Base-by-base conservation (phyloP, 352 stramenopile species). In the Globisporangium apiculatum region DNA sequence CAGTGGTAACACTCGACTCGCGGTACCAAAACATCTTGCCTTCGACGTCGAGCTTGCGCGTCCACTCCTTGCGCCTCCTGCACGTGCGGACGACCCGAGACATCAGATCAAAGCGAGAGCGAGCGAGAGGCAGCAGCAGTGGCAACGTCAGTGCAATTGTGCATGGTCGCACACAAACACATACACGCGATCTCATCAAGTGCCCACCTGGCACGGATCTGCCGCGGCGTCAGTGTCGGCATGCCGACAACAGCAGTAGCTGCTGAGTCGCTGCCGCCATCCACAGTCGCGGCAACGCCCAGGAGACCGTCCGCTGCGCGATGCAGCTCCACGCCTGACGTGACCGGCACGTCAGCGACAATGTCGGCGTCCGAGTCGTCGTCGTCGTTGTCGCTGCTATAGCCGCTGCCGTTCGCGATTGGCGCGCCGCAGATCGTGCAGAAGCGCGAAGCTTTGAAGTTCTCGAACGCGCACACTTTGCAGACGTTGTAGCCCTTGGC, bases 1-100 rank as follows among this genome's bases (percentile, higher is more conserved):
- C 14, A 31, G 24, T 3, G 24, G 41, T 50, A 12, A 7, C 47
- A 14, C 37, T 58, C 15, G 46, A 40, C 37, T 57, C 55, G 35
- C 72, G 71, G 48, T 83, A 80, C 78, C 78, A 86, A 51, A 76
- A 86, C 62, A 81, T 63, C 3, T 76, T 65, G 18, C 78, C 75
- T 43, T 83, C 60, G 38, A 86, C 62, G 46, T 88, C 78, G 41
- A 86, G 38, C 41, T 73, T 80, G 1, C 78, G 72, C 5, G 62
- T 65, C 78, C 78, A 88, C 53, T 85, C 73, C 59, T 79, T 84
- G 17, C 78, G 68, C 18, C 65, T 78, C 48, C 64, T 71, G 37
- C 2, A 31, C 24, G 24, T 31, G 24, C 24, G 24, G 24, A 31
- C 24, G 24, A 31, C 24, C 24, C 24, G 24, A 31, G 24, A 31